Conservation (phyloP, 352 stramenopile species). For the Nothophytophthora sp. region DNA sequence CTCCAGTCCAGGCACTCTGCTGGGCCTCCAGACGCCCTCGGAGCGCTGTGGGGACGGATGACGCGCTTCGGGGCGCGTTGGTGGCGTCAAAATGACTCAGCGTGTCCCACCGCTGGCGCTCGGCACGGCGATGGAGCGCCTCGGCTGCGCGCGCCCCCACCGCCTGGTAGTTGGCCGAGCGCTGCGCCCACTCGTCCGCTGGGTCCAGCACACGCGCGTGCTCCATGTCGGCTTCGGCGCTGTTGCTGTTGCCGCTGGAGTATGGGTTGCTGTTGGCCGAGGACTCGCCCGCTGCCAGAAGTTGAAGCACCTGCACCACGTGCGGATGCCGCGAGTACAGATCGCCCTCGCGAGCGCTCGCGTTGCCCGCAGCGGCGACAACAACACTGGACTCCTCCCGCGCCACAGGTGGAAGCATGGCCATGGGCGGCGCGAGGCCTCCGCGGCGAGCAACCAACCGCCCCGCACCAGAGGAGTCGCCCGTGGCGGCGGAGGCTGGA, state of each 20-base stretch:
- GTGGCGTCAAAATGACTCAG: slow-evolving; percentile 28
- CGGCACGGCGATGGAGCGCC: slow-evolving; percentile 22
- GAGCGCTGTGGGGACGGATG: slow-evolving; percentile 12
- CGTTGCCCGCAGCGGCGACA: not conserved
- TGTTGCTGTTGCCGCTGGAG: slow-evolving; percentile 9
- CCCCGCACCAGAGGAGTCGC: no score
- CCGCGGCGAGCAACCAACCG: slow-evolving; percentile 16
- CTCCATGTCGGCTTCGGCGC: slow-evolving; percentile 30
- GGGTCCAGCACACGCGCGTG: slow-evolving; percentile 17
- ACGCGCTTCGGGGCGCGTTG: not conserved
- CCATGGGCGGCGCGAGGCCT: slow-evolving; percentile 9
- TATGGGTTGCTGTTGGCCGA: slow-evolving; percentile 1
- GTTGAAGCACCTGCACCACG: slow-evolving; percentile 41
- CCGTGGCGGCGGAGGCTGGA: no score
- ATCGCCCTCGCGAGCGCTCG: slow-evolving; percentile 20
- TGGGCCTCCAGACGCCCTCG: slow-evolving; percentile 26
- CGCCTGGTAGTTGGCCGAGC: slow-evolving; percentile 45
- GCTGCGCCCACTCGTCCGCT: slow-evolving; percentile 46
- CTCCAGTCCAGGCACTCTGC: slow-evolving; percentile 11
- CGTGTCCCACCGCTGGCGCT: slow-evolving; percentile 54
- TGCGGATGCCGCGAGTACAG: slow-evolving; percentile 44
- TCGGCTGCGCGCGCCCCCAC: slow-evolving; percentile 34
- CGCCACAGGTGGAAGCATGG: not conserved
- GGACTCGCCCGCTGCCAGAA: slow-evolving; percentile 15
- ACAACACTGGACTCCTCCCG: slow-evolving; percentile 19